Evolutionary conservation across 108 stramenopile genomes (phyloP), one percentile per base, ranked within the genome.

Genomic region (Mediolabrus comicus): DNA sequence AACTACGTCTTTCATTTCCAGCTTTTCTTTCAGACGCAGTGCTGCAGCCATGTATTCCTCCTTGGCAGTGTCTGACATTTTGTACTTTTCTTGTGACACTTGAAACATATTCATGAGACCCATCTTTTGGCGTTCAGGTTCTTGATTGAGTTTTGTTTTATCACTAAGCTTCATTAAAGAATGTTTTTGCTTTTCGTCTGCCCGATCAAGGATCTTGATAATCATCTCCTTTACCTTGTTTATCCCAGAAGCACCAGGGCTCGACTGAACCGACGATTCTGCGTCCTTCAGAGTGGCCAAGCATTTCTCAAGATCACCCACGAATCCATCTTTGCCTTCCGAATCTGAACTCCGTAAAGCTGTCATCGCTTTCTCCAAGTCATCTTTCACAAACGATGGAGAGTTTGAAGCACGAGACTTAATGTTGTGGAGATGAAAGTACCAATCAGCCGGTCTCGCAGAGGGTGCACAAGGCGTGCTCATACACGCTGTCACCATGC

Each of bases 41-140:
- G 91, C 90, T 41, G 87, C 89, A 22, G 81, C 78, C 87, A 92
- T 95, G 62, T 92, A 92, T n/a, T 85, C 81, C 62, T 90, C 87
- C 34, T 85, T 83, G 26, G 76, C 64, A 39, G 77, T 77, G 6
- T 71, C 71, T 17, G 89, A 55, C 30, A 79, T 64, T 55, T 90
- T 88, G 63, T 83, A 87, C 38, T 84, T 63, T 34, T 75, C 71
- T 52, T 54, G 70, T 6, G 80, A 67, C 53, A 90, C 60, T 16
- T 58, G 58, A 12, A 87, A 81, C 13, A 53, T 57, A 39, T 74
- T 63, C 12, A 87, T 75, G 26, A 80, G 64, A 1, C 92, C 92
- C 77, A 86, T 85, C 46, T 59, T 75, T 26, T 77, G 58, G 38
- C 87, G 70, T 34, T 64, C 36, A 17, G 54, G 73, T 61, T 81